Evolutionary conservation across 495 filamentous ascomycete genomes (phyloP), one percentile per base, ranked within the genome.

Genomic region (Immersiella caudata): DNA sequence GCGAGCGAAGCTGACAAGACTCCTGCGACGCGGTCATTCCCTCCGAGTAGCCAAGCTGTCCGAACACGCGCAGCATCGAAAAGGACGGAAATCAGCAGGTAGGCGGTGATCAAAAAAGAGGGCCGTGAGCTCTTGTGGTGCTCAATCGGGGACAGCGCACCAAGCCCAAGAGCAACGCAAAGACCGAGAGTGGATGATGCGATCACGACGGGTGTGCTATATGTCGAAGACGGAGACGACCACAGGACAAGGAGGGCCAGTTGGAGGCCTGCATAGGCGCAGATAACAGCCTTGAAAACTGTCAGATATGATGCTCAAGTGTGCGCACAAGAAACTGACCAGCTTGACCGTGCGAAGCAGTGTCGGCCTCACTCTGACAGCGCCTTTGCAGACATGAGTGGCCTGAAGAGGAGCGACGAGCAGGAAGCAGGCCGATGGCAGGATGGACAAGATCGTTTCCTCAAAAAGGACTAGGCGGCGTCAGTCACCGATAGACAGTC

Each of bases 221-320:
- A 36, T 6, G 27, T 2, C 5, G 40, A 52, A 16, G 18, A 24
- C 20, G 21, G 35, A 22, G 35, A n/a, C 1, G 18, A 59, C 54
- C 64, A 49, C n/a, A 60, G 55, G n/a, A 33, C 50, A 55, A 35
- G 16, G 21, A 66, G 29, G 3, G 35, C 54, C n/a, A 50, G 35
- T 46, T 56, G 62, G 16, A 25, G 70, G 69, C 66, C 67, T 60
- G 9, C 56, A 22, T 59, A 59, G 9, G 26, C 11, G n/a, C 56
- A 27, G 56, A 59, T 59, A 11, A 25, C 27, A 14, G 26, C 56
- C 56, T 59, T 4, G 16, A 12, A 6, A 22, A 55, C 20, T 2
- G 21, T 55, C 52, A 22, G 52, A 24, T 11, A 55, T 22, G 52
- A 24, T 21, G n/a, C 22, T 12, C 3, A 11, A 2, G 4, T 46